Conservation (phyloP, 495 filamentous ascomycete genomes). For the Thermothielavioides terrestris region DNA sequence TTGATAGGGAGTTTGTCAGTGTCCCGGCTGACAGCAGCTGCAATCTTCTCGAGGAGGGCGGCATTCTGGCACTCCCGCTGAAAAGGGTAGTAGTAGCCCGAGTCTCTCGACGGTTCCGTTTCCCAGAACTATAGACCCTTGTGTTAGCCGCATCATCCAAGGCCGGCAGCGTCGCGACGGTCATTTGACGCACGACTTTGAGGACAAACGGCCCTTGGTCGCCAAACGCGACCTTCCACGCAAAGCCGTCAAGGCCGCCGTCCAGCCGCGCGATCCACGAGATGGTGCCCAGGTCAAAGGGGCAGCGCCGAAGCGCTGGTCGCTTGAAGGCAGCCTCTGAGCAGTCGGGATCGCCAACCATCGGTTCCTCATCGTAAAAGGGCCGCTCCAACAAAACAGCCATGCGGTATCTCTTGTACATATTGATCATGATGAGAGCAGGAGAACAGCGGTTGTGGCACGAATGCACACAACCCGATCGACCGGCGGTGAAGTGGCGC, state of each 20-base stretch:
- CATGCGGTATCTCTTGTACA: not conserved
- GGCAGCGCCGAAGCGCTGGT: not conserved
- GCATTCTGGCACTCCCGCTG: not conserved
- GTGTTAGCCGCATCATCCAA: too few relatives aligned
- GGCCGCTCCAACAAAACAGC: not conserved
- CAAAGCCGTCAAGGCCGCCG: not conserved
- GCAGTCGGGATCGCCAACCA: not conserved
- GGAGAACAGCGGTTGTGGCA: not conserved
- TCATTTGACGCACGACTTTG: not conserved
- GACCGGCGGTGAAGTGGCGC: too few relatives aligned
- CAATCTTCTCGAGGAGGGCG: not conserved
- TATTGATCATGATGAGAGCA: not conserved
- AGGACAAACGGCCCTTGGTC: not conserved
- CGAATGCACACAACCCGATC: not conserved
- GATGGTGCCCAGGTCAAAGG: not conserved
- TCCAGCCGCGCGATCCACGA: not conserved
- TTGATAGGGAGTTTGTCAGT: not conserved
- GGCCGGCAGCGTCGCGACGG: too few relatives aligned
- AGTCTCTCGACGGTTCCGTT: not conserved
- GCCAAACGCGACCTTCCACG: not conserved
- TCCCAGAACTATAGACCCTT: not conserved
- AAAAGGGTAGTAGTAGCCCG: not conserved
- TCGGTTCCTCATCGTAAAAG: not conserved
- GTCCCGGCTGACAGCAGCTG: not conserved
- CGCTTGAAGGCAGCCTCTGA: not conserved